These are phyloP conservation scores for Gentiana dahurica DNA, from an alignment of 257 asterid species.

Conservation along the genomic window DNA sequence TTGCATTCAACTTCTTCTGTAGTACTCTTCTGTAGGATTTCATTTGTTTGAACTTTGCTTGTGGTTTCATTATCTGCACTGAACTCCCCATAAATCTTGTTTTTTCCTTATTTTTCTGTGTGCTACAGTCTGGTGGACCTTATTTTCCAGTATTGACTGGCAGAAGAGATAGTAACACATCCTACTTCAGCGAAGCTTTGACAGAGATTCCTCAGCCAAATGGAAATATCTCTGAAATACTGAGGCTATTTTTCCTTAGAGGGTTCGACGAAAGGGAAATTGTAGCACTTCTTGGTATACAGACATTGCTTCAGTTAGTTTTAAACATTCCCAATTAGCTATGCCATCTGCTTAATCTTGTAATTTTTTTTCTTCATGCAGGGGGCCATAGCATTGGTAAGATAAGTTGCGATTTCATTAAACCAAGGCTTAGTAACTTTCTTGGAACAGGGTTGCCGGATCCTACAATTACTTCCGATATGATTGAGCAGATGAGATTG, in stretches of 20 bases:
- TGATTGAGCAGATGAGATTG: slow-evolving; percentile 10
- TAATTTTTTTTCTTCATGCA: not conserved
- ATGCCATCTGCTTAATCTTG: not conserved
- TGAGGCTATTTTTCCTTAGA: slow-evolving; percentile 16
- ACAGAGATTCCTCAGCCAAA: slow-evolving; percentile 23
- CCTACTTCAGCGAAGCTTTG: slow-evolving; percentile 14
- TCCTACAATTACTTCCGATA: slow-evolving; percentile 7
- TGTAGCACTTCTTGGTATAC: slow-evolving; percentile 22
- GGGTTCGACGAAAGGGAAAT: slow-evolving; percentile 27
- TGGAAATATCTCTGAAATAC: slow-evolving; percentile 16
- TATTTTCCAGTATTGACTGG: slow-evolving; percentile 25
- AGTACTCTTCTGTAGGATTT: no score
- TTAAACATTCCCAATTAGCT: not conserved
- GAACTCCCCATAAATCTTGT: no score
- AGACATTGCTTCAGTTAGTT: not conserved
- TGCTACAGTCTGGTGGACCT: slow-evolving; percentile 28
- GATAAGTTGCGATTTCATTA: slow-evolving; percentile 19
- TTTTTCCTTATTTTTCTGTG: no score
- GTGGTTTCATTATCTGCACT: no score
- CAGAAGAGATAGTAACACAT: slow-evolving; percentile 21
- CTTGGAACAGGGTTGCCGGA: slow-evolving; percentile 4
- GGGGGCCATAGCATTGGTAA: slow-evolving; percentile 26
- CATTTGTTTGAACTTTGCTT: no score
- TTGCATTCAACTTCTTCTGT: no score
- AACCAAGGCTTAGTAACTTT: slow-evolving; percentile 12